A percentile compares a stretch with the other conserved stretches of the same genome.
These are phyloP conservation scores for Chaetoceros muelleri DNA, from an alignment of 108 stramenopile genomes.

Conservation along the genomic window DNA sequence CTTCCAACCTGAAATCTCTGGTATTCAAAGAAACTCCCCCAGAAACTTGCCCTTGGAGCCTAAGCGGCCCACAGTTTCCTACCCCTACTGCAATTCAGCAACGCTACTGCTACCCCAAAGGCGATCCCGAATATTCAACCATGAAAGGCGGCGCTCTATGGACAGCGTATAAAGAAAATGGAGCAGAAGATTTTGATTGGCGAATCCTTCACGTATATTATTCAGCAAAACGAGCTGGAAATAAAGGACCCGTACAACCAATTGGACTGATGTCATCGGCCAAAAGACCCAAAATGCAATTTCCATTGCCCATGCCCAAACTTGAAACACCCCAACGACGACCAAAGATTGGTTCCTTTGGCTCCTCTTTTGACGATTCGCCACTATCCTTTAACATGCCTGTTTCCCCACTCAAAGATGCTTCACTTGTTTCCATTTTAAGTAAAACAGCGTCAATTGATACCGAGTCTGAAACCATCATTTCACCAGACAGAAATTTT, in stretches of 20 bases:
- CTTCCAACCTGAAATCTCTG: constrained; percentile 27
- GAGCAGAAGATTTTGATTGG: constrained; percentile 44
- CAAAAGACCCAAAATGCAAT: neutral
- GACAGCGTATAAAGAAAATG: constrained; percentile 33
- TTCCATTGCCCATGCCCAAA: neutral
- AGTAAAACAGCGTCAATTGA: neutral
- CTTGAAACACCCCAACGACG: neutral
- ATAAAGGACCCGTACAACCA: constrained; percentile 4
- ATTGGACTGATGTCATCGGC: neutral
- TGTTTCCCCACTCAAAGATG: neutral
- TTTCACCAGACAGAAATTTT: neutral
- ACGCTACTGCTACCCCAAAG: constrained; percentile 72
- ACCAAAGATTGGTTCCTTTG: neutral
- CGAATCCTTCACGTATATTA: constrained; percentile 73
- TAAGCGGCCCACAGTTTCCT: constrained; percentile 36
- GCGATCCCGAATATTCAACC: constrained; percentile 35
- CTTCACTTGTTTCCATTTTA: neutral
- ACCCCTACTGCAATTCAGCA: constrained; percentile 58
- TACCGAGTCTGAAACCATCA: neutral
- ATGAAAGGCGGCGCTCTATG: constrained; percentile 58
- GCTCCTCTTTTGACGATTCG: neutral
- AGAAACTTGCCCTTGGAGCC: constrained; percentile 42
- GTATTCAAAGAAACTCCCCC: constrained; percentile 18
- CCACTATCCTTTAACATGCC: neutral
- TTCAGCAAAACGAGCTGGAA: constrained; percentile 53